A percentile compares a stretch with the other conserved stretches of the same genome.
These are phyloP conservation scores for Xylariaceae sp. DNA, from an alignment of 2,329 filamentous ascomycete species.

Conservation along the genomic window DNA sequence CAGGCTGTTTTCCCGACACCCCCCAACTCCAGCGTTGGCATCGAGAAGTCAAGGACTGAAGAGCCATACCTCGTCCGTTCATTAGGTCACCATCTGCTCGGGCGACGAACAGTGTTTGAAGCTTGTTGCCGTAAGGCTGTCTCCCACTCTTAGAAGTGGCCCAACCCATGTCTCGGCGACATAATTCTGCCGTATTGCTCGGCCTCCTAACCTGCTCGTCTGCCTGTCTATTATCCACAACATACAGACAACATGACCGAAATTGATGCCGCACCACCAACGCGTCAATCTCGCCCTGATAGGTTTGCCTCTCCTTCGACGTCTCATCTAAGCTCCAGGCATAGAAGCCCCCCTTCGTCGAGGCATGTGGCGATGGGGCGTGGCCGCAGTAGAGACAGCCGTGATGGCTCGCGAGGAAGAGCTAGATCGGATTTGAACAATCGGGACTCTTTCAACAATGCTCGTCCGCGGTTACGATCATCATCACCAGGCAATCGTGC, in stretches of 20 bases:
- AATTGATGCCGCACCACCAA: conserved; percentile 21
- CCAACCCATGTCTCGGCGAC: conserved; percentile 29
- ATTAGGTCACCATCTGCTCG: too few relatives aligned
- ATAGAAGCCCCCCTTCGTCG: conserved; percentile 17
- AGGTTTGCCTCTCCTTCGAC: conserved; percentile 8
- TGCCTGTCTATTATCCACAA: conserved; percentile 4
- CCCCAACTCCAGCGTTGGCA: too few relatives aligned
- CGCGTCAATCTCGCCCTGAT: conserved; percentile 18
- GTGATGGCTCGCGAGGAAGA: conserved; percentile 33
- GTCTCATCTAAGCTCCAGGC: conserved; percentile 16
- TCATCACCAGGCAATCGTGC: conserved; percentile 23
- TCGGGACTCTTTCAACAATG: conserved; percentile 20
- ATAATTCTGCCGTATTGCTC: conserved; percentile 26
- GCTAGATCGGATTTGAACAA: conserved; percentile 29
- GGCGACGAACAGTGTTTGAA: conserved; percentile 3
- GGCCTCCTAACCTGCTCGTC: conserved; percentile 1
- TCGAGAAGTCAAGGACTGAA: too few relatives aligned
- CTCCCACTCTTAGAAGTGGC: conserved; percentile 24
- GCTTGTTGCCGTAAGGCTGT: conserved; percentile 24
- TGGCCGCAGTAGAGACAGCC: conserved; percentile 34
- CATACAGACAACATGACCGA: conserved; percentile 22
- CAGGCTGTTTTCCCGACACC: too few relatives aligned
- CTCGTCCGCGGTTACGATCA: conserved; percentile 21
- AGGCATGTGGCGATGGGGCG: conserved; percentile 41
- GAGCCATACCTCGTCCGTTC: too few relatives aligned